These are phyloP conservation scores for Draba incana DNA, from an alignment of 345 rosid species.

Conservation along the genomic window DNA sequence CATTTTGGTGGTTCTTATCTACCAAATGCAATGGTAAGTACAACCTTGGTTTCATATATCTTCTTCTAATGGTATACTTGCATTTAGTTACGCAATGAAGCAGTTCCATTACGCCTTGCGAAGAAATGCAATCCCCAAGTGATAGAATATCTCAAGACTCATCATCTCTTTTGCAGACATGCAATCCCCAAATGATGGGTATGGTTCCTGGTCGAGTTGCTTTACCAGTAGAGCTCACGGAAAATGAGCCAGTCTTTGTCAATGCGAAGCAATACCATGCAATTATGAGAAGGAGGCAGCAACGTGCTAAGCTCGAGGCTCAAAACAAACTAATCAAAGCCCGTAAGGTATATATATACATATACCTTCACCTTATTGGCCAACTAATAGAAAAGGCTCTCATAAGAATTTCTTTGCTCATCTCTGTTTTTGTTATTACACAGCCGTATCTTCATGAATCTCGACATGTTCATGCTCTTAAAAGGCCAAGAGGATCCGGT, in stretches of 20 bases:
- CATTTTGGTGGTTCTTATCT: conserved; percentile 51
- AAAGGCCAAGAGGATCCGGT: conserved; percentile 82
- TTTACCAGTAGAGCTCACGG: conserved; percentile 56
- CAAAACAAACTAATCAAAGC: conserved; percentile 64
- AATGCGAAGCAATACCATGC: conserved; percentile 86
- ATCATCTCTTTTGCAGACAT: conserved; percentile 48
- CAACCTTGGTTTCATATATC: background rate
- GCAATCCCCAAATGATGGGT: conserved; percentile 57
- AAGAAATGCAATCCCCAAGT: background rate
- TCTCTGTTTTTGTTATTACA: conserved; percentile 22
- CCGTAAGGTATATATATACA: conserved; percentile 54
- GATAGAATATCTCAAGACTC: conserved; percentile 3
- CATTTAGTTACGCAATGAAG: conserved; percentile 1
- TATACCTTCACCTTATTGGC: background rate
- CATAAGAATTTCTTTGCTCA: conserved; percentile 14
- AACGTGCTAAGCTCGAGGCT: conserved; percentile 87
- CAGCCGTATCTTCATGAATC: conserved; percentile 94
- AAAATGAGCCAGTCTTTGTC: conserved; percentile 68
- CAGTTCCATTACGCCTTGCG: background rate
- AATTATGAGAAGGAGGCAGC: conserved; percentile 77
- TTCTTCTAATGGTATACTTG: conserved; percentile 13
- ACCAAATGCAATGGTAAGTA: conserved; percentile 57
- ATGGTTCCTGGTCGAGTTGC: conserved; percentile 56
- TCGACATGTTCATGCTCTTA: conserved; percentile 81
- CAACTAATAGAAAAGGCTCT: conserved; percentile 4